These are phyloP conservation scores for Neolentinus lepideus DNA, from an alignment of 1,284 basidiomycete species.

Conservation along the genomic window DNA sequence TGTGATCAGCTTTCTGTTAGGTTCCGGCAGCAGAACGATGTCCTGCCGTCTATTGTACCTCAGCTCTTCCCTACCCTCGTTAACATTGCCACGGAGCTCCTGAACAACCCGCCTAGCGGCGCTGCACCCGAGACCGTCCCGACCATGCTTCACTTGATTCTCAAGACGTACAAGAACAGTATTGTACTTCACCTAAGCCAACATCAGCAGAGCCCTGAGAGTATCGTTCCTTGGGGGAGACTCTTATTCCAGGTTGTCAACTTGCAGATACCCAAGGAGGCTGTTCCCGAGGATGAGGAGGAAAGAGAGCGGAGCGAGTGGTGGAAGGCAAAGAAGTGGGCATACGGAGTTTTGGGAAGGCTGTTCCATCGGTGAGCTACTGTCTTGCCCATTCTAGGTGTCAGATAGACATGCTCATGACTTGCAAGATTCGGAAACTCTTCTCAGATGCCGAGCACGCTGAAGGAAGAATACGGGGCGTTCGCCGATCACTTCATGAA, in stretches of 20 bases:
- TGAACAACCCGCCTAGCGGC: slow-evolving; percentile 49
- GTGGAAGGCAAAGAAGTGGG: slow-evolving; percentile 91
- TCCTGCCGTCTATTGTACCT: slow-evolving; percentile 51
- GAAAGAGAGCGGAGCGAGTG: slow-evolving; percentile 74
- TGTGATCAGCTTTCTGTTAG: slow-evolving; percentile 24
- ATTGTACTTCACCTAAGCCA: slow-evolving; percentile 63
- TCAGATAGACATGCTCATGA: slow-evolving; percentile 7
- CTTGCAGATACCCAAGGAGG: slow-evolving; percentile 55
- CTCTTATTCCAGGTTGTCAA: slow-evolving; percentile 76
- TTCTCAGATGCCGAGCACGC: slow-evolving; percentile 68
- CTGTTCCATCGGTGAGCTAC: slow-evolving; percentile 70
- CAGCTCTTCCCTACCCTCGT: slow-evolving; percentile 71
- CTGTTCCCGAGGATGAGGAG: slow-evolving; percentile 63
- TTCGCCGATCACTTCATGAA: slow-evolving; percentile 78
- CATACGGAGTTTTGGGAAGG: slow-evolving; percentile 66
- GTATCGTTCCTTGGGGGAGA: slow-evolving; percentile 78
- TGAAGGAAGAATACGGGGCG: slow-evolving; percentile 58
- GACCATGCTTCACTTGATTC: slow-evolving; percentile 71
- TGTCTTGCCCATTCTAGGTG: no score
- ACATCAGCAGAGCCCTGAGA: slow-evolving; percentile 69
- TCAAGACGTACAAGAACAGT: slow-evolving; percentile 78
- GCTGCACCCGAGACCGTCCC: slow-evolving; percentile 58
- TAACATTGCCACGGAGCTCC: slow-evolving; percentile 56
- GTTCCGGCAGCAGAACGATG: slow-evolving; percentile 56
- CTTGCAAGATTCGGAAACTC: slow-evolving; percentile 69